Evolutionary conservation across 768 basidiomycete genomes (phyloP).

Genomic region (Lentinus tigrinus): DNA sequence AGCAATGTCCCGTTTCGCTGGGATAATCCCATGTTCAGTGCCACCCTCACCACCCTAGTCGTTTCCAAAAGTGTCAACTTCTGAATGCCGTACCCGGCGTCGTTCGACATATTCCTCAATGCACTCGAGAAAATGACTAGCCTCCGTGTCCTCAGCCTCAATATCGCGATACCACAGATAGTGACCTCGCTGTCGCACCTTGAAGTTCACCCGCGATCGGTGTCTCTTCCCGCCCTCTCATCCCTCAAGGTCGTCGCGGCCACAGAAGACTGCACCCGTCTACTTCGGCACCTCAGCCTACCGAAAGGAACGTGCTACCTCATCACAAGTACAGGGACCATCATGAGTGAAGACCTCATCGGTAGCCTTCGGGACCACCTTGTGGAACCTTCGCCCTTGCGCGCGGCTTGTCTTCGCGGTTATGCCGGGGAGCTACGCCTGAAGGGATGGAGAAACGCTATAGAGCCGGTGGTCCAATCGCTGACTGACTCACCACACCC

Average conservation of each 20-base stretch:
- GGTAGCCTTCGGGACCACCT: not conserved
- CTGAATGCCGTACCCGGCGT: not conserved
- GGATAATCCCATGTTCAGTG: not conserved
- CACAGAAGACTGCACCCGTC: slow-evolving; percentile 1
- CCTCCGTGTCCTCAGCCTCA: not conserved
- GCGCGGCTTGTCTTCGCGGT: not conserved
- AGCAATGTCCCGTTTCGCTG: not conserved
- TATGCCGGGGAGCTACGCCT: not conserved
- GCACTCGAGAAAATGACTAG: not conserved
- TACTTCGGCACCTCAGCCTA: not conserved
- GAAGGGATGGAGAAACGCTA: not conserved
- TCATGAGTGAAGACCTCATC: not conserved
- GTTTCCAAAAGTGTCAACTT: not conserved
- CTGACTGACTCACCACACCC: too few relatives aligned
- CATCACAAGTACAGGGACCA: not conserved
- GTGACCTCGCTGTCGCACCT: not conserved
- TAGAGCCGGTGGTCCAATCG: not conserved
- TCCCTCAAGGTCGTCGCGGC: not conserved
- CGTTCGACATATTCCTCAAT: not conserved
- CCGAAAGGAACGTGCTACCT: not conserved
- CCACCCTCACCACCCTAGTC: slow-evolving; percentile 1
- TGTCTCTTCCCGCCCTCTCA: not conserved
- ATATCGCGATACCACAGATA: slow-evolving; percentile 3
- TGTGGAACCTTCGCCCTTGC: not conserved
- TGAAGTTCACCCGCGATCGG: not conserved